Conservation (phyloP, 2,329 filamentous ascomycete species). For the Fusarium aywerte region DNA sequence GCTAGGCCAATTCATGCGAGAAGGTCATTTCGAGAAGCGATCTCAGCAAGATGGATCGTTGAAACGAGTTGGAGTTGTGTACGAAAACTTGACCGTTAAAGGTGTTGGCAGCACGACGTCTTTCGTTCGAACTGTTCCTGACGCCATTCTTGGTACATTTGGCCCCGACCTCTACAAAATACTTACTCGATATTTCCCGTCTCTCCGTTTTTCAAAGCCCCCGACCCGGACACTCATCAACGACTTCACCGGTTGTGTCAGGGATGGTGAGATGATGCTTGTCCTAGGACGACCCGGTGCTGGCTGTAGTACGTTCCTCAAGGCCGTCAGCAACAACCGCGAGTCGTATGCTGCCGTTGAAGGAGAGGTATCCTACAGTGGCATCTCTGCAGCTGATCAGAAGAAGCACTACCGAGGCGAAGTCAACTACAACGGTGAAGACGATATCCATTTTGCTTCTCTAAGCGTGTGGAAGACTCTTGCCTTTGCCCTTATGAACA, state of each 20-base stretch:
- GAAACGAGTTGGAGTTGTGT: conserved; percentile 82
- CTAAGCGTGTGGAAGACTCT: conserved; percentile 83
- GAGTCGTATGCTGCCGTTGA: conserved; percentile 72
- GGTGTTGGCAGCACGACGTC: conserved; percentile 73
- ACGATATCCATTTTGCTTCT: conserved; percentile 78
- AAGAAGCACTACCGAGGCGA: conserved; percentile 77
- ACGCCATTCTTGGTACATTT: conserved; percentile 81
- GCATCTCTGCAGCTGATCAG: conserved; percentile 74
- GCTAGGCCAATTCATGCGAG: conserved; percentile 36
- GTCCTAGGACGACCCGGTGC: conserved; percentile 75
- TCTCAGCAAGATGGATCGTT: conserved; percentile 65
- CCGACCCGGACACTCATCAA: conserved; percentile 46
- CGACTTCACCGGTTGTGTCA: conserved; percentile 51
- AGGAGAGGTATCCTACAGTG: conserved; percentile 78
- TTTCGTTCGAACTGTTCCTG: conserved; percentile 77
- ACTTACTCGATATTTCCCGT: conserved; percentile 57
- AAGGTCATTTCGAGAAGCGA: conserved; percentile 37
- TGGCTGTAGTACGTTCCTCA: conserved; percentile 81
- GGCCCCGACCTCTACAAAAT: conserved; percentile 80
- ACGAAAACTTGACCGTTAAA: conserved; percentile 79
- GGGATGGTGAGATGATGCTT: conserved; percentile 53
- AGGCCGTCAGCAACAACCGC: conserved; percentile 77
- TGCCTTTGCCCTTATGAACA: conserved; percentile 78
- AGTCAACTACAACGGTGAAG: conserved; percentile 81
- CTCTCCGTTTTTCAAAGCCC: conserved; percentile 36